Base-by-base conservation (phyloP, 108 stramenopile species). In the Conticribra weissflogii region DNA sequence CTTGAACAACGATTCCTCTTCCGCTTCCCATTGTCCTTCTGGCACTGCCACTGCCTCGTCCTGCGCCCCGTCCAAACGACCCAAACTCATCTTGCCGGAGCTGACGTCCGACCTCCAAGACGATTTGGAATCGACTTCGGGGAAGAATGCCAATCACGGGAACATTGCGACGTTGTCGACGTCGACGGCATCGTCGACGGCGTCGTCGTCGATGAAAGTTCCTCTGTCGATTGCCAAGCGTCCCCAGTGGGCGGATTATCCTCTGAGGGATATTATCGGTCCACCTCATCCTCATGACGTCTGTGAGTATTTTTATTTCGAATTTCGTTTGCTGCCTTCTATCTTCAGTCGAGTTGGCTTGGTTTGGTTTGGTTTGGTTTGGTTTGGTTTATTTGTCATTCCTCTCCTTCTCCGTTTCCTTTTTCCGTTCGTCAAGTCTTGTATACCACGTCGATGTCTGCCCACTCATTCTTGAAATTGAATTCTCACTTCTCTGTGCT, bases 281-380 rank as follows among this genome's bases (percentile, higher is more conserved):
- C 36, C 32, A n/a, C 71, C 71, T 46, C 71, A 72, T 63, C 71
- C 71, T 25, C 62, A 72, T 55, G 71, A 72, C 44, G 71, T 72
- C 46, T 24, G 71, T 72, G 63, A 72, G 71, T 72, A 49, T 44
- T 4, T 4, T 21, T 57, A 22, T 12, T 4, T 29, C 24, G 9
- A 16, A 57, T 4, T 28, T 22, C 15, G 12, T 64, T 30, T 19
- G 12, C 47, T 24, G 9, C 63, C 51, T 64, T 27, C 8, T 50
- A 36, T 32, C 17, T 5, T 48, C n/a, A n/a, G n/a, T n/a, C n/a
- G n/a, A n/a, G n/a, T n/a, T n/a, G n/a, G n/a, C n/a, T n/a, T n/a
- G n/a, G n/a, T n/a, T n/a, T n/a, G n/a, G n/a, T n/a, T n/a, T n/a
- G n/a, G n/a, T n/a, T n/a, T n/a, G n/a, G n/a, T n/a, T n/a, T n/a